Evolutionary conservation across 345 rosid genomes (phyloP).

Genomic region (Populus deltoides): DNA sequence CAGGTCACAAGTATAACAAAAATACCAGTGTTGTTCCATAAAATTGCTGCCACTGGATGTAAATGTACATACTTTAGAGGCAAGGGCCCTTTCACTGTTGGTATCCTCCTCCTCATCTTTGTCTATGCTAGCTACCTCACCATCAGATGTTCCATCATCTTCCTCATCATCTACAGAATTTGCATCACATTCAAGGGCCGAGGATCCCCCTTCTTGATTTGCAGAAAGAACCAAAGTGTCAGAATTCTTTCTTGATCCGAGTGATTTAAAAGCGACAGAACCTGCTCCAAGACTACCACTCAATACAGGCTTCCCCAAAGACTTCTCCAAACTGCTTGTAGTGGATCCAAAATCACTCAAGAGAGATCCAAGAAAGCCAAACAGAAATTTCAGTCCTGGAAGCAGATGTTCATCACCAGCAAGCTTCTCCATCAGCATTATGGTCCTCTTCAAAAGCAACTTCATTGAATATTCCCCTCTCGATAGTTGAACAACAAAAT

Average conservation of each 20-base stretch:
- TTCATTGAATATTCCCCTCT: conserved; percentile 60
- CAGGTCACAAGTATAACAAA: conserved; percentile 99
- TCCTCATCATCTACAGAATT: conserved; percentile 96
- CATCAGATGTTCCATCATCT: conserved; percentile 99
- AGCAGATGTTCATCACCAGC: conserved; percentile 61
- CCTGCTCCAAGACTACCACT: conserved; percentile 42
- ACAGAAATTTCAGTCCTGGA: conserved; percentile 77
- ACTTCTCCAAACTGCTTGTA: conserved; percentile 45
- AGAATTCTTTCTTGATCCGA: conserved; percentile 66
- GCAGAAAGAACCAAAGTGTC: conserved; percentile 62
- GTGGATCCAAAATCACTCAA: conserved; percentile 58
- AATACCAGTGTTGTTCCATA: conserved; percentile 99
- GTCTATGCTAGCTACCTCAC: conserved; percentile 93
- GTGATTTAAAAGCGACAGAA: conserved; percentile 49
- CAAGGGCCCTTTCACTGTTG: conserved; percentile 83
- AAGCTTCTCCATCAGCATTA: conserved; percentile 73
- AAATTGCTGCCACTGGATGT: conserved; percentile 98
- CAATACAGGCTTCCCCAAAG: conserved; percentile 47
- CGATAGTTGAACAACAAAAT: conserved; percentile 72
- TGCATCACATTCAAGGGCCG: conserved; percentile 85
- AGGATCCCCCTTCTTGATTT: conserved; percentile 69
- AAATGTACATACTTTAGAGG: conserved; percentile 94
- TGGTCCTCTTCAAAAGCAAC: conserved; percentile 62
- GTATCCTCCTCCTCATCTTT: conserved; percentile 94
- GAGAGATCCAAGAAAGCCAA: conserved; percentile 74